These are phyloP conservation scores for Trypanosoma scelopori DNA, from an alignment of 208 protist genomes.

Conservation along the genomic window DNA sequence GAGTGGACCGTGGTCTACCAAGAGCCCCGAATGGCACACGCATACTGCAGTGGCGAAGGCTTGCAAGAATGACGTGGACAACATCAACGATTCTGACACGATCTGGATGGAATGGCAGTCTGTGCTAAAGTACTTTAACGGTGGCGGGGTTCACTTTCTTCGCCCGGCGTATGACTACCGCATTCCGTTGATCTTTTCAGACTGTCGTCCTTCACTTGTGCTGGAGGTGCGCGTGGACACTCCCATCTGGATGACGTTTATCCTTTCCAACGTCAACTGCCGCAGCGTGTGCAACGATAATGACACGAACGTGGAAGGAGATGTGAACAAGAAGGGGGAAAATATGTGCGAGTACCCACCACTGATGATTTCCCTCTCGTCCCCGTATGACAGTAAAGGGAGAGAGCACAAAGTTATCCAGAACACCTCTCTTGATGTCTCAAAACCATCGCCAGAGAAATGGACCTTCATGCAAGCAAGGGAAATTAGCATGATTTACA, in stretches of 20 bases:
- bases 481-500: constrained; percentile 67
- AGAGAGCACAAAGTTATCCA: constrained; percentile 46
- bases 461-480: constrained; percentile 85
- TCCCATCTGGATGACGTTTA: constrained; percentile 49
- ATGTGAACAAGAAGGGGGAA: constrained; percentile 10
- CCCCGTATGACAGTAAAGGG: constrained; percentile 22
- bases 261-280: constrained; percentile 66
- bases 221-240: constrained; percentile 56
- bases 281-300: constrained; percentile 40
- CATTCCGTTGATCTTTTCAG: constrained; percentile 66
- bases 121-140: constrained; percentile 74
- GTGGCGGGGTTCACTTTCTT: constrained; percentile 73
- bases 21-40: constrained; percentile 42
- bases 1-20: constrained; percentile 47
- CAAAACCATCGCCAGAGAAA: constrained; percentile 45
- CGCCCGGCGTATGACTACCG: constrained; percentile 50
- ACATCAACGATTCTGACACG: constrained; percentile 16
- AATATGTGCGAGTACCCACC: constrained; percentile 66
- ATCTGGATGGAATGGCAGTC: constrained; percentile 79
- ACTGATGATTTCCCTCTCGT: constrained; percentile 77
- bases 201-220: constrained; percentile 59
- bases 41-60: constrained; percentile 37
- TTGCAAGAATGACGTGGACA: constrained; percentile 27
- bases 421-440: constrained; percentile 60
- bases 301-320: background rate